These are phyloP conservation scores for Davidsoniella virescens DNA, from an alignment of 2,329 filamentous ascomycete genomes.

Conservation along the genomic window DNA sequence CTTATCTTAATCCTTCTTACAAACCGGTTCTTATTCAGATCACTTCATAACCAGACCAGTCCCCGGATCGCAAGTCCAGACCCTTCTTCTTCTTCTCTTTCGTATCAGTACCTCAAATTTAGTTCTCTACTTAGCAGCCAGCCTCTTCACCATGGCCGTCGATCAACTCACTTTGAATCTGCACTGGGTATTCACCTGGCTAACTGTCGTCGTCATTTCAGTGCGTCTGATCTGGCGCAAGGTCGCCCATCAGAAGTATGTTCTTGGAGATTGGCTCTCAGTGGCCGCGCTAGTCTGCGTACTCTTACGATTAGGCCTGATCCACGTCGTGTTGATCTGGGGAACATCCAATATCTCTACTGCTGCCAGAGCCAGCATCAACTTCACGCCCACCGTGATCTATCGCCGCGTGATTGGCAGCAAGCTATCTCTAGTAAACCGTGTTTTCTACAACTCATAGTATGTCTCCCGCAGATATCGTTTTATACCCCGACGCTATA, in stretches of 20 bases:
- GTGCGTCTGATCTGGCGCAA: slow-evolving; percentile 15
- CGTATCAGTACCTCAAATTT: no score
- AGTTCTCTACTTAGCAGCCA: neutral
- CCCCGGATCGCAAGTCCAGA: no score
- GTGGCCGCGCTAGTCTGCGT: slow-evolving; percentile 26
- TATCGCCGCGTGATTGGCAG: slow-evolving; percentile 21
- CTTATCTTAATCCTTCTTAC: no score
- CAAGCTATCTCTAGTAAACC: slow-evolving; percentile 20
- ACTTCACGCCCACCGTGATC: slow-evolving; percentile 20
- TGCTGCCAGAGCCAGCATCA: slow-evolving; percentile 14
- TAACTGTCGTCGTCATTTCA: slow-evolving; percentile 16
- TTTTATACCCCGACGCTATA: neutral
- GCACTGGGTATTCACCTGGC: slow-evolving; percentile 17
- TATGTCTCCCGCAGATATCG: slow-evolving; percentile 15
- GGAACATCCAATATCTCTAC: slow-evolving; percentile 22
- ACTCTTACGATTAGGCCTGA: slow-evolving; percentile 17
- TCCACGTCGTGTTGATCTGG: slow-evolving; percentile 23
- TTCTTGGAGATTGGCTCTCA: slow-evolving; percentile 16
- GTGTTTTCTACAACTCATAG: slow-evolving; percentile 22
- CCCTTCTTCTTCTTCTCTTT: no score
- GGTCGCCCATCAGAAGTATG: slow-evolving; percentile 14
- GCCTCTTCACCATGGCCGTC: slow-evolving; percentile 5
- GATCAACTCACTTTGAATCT: slow-evolving; percentile 10
- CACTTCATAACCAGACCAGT: no score
- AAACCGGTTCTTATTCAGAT: no score